phyloP scores from a whole-genome alignment of 2,329 filamentous ascomycete genomes.

The Penicillium crustosum region DNA sequence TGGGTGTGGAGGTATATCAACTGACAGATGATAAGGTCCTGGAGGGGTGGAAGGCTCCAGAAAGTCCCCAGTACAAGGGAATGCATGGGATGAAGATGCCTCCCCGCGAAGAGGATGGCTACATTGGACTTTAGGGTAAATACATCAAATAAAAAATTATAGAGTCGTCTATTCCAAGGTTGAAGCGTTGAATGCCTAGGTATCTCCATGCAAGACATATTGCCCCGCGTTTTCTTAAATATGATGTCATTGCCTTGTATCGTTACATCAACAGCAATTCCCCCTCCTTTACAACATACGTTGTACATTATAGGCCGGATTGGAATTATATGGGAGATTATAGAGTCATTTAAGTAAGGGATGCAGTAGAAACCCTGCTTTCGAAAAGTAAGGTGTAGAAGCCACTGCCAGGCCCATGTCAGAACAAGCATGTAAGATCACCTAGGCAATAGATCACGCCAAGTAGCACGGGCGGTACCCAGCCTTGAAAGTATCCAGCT shows the following conservation, averaged over 20 bases:
- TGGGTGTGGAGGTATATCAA: conserved; percentile 71
- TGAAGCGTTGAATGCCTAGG: neutral
- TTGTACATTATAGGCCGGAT: neutral
- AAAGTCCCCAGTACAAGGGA: conserved; percentile 62
- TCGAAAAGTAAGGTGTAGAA: neutral
- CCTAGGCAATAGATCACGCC: neutral
- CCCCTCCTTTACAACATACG: neutral
- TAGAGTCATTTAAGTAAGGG: neutral
- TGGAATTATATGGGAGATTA: neutral
- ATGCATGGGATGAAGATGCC: conserved; percentile 63
- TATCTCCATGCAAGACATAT: neutral
- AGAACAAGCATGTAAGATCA: neutral
- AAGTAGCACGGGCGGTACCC: neutral
- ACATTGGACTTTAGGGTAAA: conserved; percentile 26
- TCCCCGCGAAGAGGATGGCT: conserved; percentile 31
- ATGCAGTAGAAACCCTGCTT: neutral
- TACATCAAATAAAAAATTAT: neutral
- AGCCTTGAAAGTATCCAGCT: neutral
- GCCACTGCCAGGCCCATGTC: neutral
- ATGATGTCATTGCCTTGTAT: conserved; percentile 4
- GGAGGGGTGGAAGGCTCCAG: conserved; percentile 62
- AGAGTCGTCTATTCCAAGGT: neutral
- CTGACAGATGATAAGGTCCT: conserved; percentile 57
- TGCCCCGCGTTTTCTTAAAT: neutral
- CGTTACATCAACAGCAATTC: neutral